These are phyloP conservation scores for Suillus hirtellus DNA, from an alignment of 768 basidiomycete genomes.

Conservation along the genomic window DNA sequence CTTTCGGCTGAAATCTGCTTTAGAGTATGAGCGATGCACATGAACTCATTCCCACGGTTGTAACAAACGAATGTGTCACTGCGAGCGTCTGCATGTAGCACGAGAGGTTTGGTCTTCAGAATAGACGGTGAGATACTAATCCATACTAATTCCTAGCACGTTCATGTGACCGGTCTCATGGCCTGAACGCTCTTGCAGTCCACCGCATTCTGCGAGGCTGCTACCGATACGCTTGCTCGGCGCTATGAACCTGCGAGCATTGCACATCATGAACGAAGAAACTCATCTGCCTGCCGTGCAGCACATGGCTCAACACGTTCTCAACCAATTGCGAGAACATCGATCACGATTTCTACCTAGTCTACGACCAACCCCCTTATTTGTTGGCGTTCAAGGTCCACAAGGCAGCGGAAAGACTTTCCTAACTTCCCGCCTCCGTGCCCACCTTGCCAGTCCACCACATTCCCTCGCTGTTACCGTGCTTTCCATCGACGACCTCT, in stretches of 20 bases:
- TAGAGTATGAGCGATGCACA: neutral
- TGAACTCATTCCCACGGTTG: neutral
- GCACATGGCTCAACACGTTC: slow-evolving; percentile 41
- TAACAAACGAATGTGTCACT: neutral
- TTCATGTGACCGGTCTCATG: slow-evolving; percentile 12
- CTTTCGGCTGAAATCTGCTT: slow-evolving; percentile 2
- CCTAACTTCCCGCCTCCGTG: slow-evolving; percentile 59
- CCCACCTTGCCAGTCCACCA: slow-evolving; percentile 42
- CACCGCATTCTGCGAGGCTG: neutral
- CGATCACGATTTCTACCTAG: slow-evolving; percentile 21
- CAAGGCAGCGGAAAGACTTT: slow-evolving; percentile 94
- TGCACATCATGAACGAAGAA: neutral
- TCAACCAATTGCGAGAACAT: slow-evolving; percentile 35
- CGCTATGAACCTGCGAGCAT: neutral
- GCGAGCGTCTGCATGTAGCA: neutral
- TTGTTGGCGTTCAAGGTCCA: slow-evolving; percentile 89
- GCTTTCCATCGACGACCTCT: slow-evolving; percentile 84
- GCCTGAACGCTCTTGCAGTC: neutral
- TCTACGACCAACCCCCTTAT: slow-evolving; percentile 52
- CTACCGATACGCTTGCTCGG: neutral
- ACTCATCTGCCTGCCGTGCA: slow-evolving; percentile 35
- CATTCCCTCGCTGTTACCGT: slow-evolving; percentile 57
- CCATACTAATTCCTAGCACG: neutral
- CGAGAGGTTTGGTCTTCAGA: neutral
- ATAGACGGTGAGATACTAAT: neutral